phyloP scores from a whole-genome alignment of 1,284 basidiomycete species.

The Tilletia walkeri region DNA sequence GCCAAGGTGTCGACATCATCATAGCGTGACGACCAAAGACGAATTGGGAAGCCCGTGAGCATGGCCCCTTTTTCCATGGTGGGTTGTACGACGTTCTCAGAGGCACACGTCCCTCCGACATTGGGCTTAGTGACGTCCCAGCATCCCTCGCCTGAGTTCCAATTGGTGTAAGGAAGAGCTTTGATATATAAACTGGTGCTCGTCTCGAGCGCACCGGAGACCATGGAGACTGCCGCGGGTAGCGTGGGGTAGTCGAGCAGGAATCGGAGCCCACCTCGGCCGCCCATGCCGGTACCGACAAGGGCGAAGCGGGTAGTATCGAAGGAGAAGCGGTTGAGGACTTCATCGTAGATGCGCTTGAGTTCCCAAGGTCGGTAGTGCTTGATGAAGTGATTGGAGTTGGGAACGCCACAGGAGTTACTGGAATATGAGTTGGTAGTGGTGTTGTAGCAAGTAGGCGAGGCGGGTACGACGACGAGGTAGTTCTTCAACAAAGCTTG shows the following conservation, averaged over 20 bases:
- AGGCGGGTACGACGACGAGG: slow-evolving; percentile 16
- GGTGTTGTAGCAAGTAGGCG: slow-evolving; percentile 15
- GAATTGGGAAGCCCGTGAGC: slow-evolving; percentile 17
- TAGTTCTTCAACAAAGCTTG: slow-evolving; percentile 6
- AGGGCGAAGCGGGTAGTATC: slow-evolving; percentile 18
- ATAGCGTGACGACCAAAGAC: slow-evolving; percentile 10
- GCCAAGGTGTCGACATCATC: slow-evolving; percentile 13
- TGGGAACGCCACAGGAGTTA: slow-evolving; percentile 1
- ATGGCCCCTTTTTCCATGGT: slow-evolving; percentile 9
- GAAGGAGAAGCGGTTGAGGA: slow-evolving; percentile 1
- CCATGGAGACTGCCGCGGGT: slow-evolving; percentile 13
- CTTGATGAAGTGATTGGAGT: slow-evolving; percentile 15
- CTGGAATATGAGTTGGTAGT: not conserved
- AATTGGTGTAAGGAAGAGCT: slow-evolving; percentile 11
- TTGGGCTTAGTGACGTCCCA: slow-evolving; percentile 17
- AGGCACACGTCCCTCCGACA: not conserved
- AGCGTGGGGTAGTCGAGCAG: slow-evolving; percentile 10
- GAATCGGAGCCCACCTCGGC: slow-evolving; percentile 14
- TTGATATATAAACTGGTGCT: slow-evolving; percentile 15
- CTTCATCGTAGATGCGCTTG: slow-evolving; percentile 19
- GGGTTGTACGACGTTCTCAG: slow-evolving; percentile 14
- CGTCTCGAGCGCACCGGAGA: slow-evolving; percentile 14
- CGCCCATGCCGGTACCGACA: slow-evolving; percentile 18
- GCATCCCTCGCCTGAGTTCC: slow-evolving; percentile 18
- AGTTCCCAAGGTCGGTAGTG: slow-evolving; percentile 16